phyloP scores from a whole-genome alignment of 2,329 filamentous ascomycete species.

The Cercospora sp. region DNA sequence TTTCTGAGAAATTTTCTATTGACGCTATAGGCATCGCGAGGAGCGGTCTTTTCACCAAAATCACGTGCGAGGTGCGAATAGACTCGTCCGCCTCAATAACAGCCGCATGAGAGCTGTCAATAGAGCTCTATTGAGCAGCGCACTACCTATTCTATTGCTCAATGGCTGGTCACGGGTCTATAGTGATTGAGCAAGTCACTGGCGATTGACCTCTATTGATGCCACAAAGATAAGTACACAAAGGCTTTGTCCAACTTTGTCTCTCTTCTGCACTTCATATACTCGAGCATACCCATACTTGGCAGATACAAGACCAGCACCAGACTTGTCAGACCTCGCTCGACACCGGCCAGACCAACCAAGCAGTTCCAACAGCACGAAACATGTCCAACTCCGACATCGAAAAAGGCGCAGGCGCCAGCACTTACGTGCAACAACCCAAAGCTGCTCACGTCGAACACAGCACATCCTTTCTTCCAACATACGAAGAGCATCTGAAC shows the following conservation, averaged over 20 bases:
- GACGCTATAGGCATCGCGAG: background rate
- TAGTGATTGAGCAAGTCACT: background rate
- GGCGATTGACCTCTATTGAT: background rate
- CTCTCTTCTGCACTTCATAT: background rate
- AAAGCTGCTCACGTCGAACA: background rate
- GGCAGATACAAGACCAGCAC: background rate
- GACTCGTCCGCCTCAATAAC: background rate
- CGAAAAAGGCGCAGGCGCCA: constrained; percentile 11
- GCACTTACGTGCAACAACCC: constrained; percentile 5
- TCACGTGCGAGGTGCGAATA: background rate
- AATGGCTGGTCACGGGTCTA: background rate
- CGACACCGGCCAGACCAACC: background rate
- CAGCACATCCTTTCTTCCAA: constrained; percentile 10
- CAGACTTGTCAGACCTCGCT: background rate
- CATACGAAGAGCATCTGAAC: constrained; percentile 19
- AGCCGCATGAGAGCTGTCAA: background rate
- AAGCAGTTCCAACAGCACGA: background rate
- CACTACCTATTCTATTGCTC: background rate
- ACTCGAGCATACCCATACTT: background rate
- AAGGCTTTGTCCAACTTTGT: background rate
- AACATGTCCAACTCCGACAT: constrained; percentile 15
- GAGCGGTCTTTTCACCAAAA: background rate
- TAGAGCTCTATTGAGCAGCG: constrained; percentile 4
- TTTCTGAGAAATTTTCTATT: background rate
- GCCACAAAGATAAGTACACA: background rate